Percentiles rank a stretch among this genome's conserved stretches.
Conservation (phyloP, 768 basidiomycete genomes). For the Trametes elegans region DNA sequence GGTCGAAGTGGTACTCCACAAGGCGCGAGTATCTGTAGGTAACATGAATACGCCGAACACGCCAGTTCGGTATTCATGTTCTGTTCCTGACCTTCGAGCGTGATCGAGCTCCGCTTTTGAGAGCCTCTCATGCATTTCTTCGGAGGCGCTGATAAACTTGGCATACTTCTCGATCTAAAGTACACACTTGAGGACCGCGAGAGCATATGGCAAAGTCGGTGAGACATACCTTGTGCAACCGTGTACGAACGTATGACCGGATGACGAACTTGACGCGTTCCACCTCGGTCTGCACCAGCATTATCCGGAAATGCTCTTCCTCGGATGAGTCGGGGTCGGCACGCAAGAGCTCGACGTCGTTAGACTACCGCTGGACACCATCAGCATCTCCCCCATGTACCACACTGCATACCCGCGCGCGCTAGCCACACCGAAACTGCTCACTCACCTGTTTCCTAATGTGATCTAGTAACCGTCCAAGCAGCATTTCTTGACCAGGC, state of each 20-base stretch:
- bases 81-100: conserved; percentile 71
- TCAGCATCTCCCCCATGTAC: neutral
- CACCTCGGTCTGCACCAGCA: conserved; percentile 92
- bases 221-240: conserved; percentile 73
- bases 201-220: neutral
- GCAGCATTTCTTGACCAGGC: conserved; percentile 65
- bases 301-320: conserved; percentile 90
- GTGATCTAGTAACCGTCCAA: conserved; percentile 68
- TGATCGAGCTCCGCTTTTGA: conserved; percentile 82
- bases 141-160: conserved; percentile 69
- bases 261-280: conserved; percentile 93
- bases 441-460: conserved; percentile 74
- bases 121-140: conserved; percentile 70
- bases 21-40: conserved; percentile 70
- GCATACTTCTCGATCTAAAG: conserved; percentile 85
- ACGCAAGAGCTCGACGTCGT: conserved; percentile 71
- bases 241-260: conserved; percentile 82
- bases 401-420: neutral
- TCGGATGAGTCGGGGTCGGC: conserved; percentile 84
- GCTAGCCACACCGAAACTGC: neutral
- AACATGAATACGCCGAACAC: too few species aligned
- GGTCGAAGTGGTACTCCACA: conserved; percentile 72
- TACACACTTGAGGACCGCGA: neutral
- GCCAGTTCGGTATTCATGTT: too few species aligned
- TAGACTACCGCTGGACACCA: conserved; percentile 50